These are phyloP conservation scores for Xylariaceae sp. DNA, from an alignment of 2,329 filamentous ascomycete species.

Conservation along the genomic window DNA sequence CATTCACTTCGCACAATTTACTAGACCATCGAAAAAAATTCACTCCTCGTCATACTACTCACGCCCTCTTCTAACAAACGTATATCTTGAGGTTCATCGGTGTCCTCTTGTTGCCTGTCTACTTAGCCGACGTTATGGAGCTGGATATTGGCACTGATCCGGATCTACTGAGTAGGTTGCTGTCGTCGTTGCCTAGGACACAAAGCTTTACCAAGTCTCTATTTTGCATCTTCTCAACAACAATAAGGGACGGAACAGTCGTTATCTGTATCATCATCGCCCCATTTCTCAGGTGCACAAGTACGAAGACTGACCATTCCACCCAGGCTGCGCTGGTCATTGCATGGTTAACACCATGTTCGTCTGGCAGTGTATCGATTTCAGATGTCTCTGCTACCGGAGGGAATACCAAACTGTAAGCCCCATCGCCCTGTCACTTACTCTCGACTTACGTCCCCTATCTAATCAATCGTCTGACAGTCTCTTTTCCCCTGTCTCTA, in stretches of 20 bases:
- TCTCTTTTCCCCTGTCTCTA: slow-evolving; percentile 29
- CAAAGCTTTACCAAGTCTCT: too few species aligned
- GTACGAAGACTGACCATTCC: too few species aligned
- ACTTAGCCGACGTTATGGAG: slow-evolving; percentile 15
- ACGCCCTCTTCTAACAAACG: not conserved
- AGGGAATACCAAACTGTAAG: slow-evolving; percentile 25
- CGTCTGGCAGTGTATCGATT: slow-evolving; percentile 26
- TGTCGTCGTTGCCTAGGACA: not conserved
- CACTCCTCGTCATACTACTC: slow-evolving; percentile 4
- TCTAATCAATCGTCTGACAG: slow-evolving; percentile 8
- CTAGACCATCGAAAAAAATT: slow-evolving; percentile 19
- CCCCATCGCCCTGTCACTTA: not conserved
- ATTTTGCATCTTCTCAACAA: too few species aligned
- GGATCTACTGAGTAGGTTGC: slow-evolving; percentile 17
- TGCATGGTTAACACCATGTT: slow-evolving; percentile 30
- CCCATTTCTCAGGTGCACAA: too few species aligned
- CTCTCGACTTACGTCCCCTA: not conserved
- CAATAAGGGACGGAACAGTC: too few species aligned
- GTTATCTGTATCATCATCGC: too few species aligned
- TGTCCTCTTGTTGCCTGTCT: slow-evolving; percentile 11
- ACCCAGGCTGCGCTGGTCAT: slow-evolving; percentile 22
- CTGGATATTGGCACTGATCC: slow-evolving; percentile 14
- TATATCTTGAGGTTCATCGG: slow-evolving; percentile 16
- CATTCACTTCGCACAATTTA: slow-evolving; percentile 25
- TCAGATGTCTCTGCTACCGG: slow-evolving; percentile 25